Conservation (phyloP, 2,329 filamentous ascomycete species). For the Fusarium subtropicale region DNA sequence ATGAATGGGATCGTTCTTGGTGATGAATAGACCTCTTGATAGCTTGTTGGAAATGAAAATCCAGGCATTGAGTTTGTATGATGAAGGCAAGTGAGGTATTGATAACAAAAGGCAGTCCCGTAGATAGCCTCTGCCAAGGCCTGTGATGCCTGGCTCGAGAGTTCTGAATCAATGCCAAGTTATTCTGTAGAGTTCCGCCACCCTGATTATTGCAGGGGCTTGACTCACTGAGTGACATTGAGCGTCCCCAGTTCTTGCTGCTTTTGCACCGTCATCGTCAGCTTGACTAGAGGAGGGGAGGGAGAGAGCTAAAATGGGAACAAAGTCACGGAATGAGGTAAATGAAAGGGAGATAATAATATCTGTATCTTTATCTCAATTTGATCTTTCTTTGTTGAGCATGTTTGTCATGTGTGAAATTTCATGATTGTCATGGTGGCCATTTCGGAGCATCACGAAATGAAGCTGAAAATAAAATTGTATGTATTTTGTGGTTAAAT, state of each 20-base stretch:
- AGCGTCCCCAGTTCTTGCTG: slow-evolving; percentile 29
- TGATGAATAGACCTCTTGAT: neutral
- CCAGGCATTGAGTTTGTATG: neutral
- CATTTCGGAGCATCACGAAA: slow-evolving; percentile 17
- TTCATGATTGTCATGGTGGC: slow-evolving; percentile 16
- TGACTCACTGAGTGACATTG: slow-evolving; percentile 14
- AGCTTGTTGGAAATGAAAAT: neutral
- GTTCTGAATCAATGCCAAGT: slow-evolving; percentile 18
- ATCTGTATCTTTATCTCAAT: neutral
- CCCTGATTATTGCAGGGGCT: slow-evolving; percentile 32
- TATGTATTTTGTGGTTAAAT: slow-evolving; percentile 17
- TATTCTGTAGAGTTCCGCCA: slow-evolving; percentile 37
- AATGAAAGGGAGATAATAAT: neutral
- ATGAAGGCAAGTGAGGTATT: neutral
- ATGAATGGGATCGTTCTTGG: neutral
- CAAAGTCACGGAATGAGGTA: neutral
- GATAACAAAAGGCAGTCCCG: neutral
- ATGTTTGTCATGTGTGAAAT: neutral
- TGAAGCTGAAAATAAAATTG: slow-evolving; percentile 26
- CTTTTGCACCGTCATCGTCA: slow-evolving; percentile 27
- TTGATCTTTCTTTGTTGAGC: neutral
- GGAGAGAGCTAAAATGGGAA: slow-evolving; percentile 6
- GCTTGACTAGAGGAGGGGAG: slow-evolving; percentile 30
- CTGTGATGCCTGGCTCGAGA: neutral
- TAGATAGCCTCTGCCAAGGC: neutral